Percentiles rank a stretch among this genome's conserved stretches.
Evolutionary conservation across 306 rosid genomes (phyloP).

Genomic region (Glycyrrhiza uralensis): DNA sequence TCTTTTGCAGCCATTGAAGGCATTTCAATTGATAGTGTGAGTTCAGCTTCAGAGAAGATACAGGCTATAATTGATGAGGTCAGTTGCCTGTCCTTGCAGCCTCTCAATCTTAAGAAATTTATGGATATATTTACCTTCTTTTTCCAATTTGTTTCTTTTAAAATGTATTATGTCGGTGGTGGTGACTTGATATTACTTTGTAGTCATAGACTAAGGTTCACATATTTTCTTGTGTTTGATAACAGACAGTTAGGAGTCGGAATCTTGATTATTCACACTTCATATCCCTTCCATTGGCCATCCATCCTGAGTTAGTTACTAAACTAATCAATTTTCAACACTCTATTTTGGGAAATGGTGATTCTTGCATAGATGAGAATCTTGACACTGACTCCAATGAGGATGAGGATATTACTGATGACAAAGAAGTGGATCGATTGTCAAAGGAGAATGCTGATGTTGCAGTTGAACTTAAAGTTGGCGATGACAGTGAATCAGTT

Average conservation of each 20-base stretch:
- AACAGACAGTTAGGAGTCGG: constrained; percentile 69
- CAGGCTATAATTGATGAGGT: constrained; percentile 72
- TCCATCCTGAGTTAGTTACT: constrained; percentile 77
- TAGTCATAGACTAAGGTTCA: constrained; percentile 10
- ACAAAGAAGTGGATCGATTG: constrained; percentile 44
- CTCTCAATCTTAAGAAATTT: constrained; percentile 25
- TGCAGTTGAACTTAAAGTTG: constrained; percentile 56
- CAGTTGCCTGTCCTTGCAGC: constrained; percentile 33
- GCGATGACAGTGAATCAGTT: constrained; percentile 39
- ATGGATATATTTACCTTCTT: neutral
- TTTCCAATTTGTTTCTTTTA: constrained; percentile 9
- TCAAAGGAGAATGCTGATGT: constrained; percentile 50
- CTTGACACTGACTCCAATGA: constrained; percentile 46
- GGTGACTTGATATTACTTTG: neutral
- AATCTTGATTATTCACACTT: constrained; percentile 87
- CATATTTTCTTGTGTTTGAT: constrained; percentile 25
- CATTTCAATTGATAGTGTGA: constrained; percentile 52
- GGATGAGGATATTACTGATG: constrained; percentile 40
- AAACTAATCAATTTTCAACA: constrained; percentile 75
- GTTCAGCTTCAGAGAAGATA: constrained; percentile 72
- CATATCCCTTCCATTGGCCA: constrained; percentile 92
- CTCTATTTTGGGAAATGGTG: constrained; percentile 53
- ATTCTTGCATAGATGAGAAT: constrained; percentile 38
- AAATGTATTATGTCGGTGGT: constrained; percentile 2
- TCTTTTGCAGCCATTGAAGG: constrained; percentile 75